phyloP scores from a whole-genome alignment of 768 basidiomycete genomes.

The Gelatoporia subvermispora region DNA sequence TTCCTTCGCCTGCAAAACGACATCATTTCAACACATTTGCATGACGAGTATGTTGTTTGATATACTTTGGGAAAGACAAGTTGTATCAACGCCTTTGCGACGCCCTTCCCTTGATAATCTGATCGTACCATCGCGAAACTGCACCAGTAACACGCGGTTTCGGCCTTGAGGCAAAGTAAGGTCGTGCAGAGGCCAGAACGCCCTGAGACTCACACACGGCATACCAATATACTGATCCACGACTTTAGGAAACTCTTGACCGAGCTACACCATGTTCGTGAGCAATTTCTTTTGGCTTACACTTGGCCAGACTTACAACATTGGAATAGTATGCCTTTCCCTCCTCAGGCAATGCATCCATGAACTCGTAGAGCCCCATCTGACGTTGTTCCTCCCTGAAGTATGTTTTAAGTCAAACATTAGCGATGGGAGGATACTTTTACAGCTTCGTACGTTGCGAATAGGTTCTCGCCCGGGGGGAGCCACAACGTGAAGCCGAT shows the following conservation, averaged over 20 bases:
- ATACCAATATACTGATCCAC: background rate
- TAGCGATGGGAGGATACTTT: too few relatives aligned
- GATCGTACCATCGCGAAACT: slow-evolving; percentile 11
- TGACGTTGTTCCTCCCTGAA: slow-evolving; percentile 8
- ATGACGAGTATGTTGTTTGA: background rate
- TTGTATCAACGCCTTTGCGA: slow-evolving; percentile 8
- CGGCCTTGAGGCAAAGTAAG: background rate
- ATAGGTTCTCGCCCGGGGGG: slow-evolving; percentile 4
- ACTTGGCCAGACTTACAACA: slow-evolving; percentile 1
- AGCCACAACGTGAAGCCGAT: slow-evolving; percentile 10
- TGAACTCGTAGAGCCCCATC: slow-evolving; percentile 8
- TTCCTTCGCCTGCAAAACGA: slow-evolving; percentile 7
- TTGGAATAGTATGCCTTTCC: slow-evolving; percentile 1
- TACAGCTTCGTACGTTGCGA: too few relatives aligned
- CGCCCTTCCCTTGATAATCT: slow-evolving; percentile 12
- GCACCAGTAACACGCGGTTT: slow-evolving; percentile 14
- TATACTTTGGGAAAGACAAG: slow-evolving; percentile 9
- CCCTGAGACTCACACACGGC: slow-evolving; percentile 4
- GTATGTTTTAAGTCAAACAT: background rate
- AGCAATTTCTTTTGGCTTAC: too few relatives aligned
- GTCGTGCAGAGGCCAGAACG: background rate
- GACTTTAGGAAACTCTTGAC: background rate
- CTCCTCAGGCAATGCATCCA: slow-evolving; percentile 4
- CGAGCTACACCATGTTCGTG: background rate
- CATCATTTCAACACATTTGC: background rate